Conservation (phyloP, 495 filamentous ascomycete species). For the Neurospora sp. region DNA sequence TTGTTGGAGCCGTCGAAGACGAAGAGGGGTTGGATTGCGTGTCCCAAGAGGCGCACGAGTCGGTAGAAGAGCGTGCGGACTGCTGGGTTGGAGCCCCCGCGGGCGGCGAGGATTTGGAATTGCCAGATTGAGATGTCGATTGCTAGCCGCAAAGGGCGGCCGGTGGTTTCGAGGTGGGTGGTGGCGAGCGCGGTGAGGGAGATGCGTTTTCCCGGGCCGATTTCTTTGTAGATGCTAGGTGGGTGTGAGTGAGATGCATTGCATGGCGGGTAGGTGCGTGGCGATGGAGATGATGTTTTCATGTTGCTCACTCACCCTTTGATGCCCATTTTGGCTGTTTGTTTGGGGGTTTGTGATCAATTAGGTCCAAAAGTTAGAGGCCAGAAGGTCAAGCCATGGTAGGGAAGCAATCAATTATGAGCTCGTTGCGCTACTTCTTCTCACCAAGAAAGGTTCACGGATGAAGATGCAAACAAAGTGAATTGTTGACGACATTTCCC, state of each 20-base stretch:
- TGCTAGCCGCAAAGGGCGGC: slow-evolving; percentile 71
- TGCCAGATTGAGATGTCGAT: slow-evolving; percentile 98
- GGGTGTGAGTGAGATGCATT: no score
- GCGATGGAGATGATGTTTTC: background rate
- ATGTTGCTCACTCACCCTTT: slow-evolving; percentile 43
- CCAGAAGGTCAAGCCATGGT: background rate
- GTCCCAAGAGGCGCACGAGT: slow-evolving; percentile 67
- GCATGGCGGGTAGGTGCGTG: no score
- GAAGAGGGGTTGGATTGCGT: slow-evolving; percentile 81
- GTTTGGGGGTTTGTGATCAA: background rate
- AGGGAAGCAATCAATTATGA: background rate
- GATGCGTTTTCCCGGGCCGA: slow-evolving; percentile 69
- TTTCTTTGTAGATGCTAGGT: slow-evolving; percentile 73
- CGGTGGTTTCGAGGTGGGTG: slow-evolving; percentile 57
- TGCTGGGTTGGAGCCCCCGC: slow-evolving; percentile 82
- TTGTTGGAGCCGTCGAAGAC: slow-evolving; percentile 92
- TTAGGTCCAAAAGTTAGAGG: background rate
- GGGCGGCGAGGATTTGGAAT: slow-evolving; percentile 79
- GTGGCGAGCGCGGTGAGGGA: slow-evolving; percentile 77
- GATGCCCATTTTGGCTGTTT: slow-evolving; percentile 42
- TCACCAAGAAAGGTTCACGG: background rate
- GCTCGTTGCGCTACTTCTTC: background rate
- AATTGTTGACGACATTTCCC: slow-evolving; percentile 23
- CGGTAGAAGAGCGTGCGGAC: slow-evolving; percentile 90
- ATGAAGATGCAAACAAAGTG: background rate